Evolutionary conservation across 768 basidiomycete genomes (phyloP), one percentile per base, ranked within the genome.

Genomic region (Auricularia auricula-judae): DNA sequence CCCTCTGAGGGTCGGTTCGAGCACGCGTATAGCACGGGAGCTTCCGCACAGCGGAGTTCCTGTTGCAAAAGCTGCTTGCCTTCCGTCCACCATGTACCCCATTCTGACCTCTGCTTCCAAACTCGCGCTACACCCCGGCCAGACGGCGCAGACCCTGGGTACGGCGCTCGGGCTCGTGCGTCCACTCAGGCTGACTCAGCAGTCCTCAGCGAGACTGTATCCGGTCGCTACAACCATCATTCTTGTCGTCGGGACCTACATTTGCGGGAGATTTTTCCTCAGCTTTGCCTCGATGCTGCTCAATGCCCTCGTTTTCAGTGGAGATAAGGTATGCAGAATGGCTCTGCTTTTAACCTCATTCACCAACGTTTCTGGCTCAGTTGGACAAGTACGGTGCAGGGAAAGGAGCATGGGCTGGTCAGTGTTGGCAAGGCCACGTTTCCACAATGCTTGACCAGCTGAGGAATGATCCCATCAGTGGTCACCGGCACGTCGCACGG

Each of bases 401-500:
- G 59, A 86, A 89, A 65, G 93, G 91, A 53, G 86, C 90, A 36
- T 99, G 95, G 94, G 96, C 95, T 33, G 77, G 84, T 84, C n/a
- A 42, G 77, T 68, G 29, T 29, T 29, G 29, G 1, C 8, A 8
- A 36, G 11, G 11, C 10, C 39, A 14, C 8, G 39, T 42, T 14
- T 7, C 39, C 12, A 29, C 29, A 29, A 29, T 29, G 29, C 29
- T 29, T 29, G 29, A 14, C 39, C 3, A 14, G 39, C 7, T 42
- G 39, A 7, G 7, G 39, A 42, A 7, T 42, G 8, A 42, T 42
- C 39, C 8, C 8, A 42, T 42, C 64, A 83, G 90, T 98, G 21
- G 84, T 99, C 14, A 98, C 96, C 1, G 97, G 97, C 39, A 89
- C 92, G 35, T 96, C 97, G 0, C 91, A 94, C 66, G 97, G 96